Conservation (phyloP, 1,139 yeast genomes). For the Meyerozyma carpophila region DNA sequence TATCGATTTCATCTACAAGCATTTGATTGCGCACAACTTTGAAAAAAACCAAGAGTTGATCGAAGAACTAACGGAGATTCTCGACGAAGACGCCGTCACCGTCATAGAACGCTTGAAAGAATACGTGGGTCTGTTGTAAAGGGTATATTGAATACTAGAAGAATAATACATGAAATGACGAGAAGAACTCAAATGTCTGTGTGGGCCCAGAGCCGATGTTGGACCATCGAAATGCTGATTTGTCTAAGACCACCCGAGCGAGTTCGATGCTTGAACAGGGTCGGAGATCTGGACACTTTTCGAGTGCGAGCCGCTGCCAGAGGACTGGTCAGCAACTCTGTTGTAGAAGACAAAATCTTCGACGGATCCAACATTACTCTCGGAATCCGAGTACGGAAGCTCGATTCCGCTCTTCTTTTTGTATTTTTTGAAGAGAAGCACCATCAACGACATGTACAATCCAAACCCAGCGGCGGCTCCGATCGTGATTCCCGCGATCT, state of each 20-base stretch:
- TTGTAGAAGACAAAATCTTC: constrained; percentile 30
- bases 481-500: constrained; percentile 53
- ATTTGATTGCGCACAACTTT: constrained; percentile 27
- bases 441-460: constrained; percentile 51
- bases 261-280: constrained; percentile 43
- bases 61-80: constrained; percentile 44
- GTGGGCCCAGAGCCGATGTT: no score
- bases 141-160: constrained; percentile 1
- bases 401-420: constrained; percentile 30
- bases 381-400: constrained; percentile 40
- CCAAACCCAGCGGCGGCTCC: constrained; percentile 69
- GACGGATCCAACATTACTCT: constrained; percentile 27
- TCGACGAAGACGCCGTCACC: constrained; percentile 47
- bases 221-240: neutral
- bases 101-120: neutral
- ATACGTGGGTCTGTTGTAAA: neutral
- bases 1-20: constrained; percentile 35
- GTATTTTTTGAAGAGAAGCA: constrained; percentile 34
- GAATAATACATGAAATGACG: constrained; percentile 1
- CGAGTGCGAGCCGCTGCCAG: constrained; percentile 8
- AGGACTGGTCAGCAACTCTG: constrained; percentile 17
- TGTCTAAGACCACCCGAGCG: constrained; percentile 37
- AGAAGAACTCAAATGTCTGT: neutral
- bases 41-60: constrained; percentile 25
- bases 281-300: constrained; percentile 33